A percentile compares a stretch with the other conserved stretches of the same genome.
Conservation (phyloP, 306 rosid species). For the Fragaria iinumae region DNA sequence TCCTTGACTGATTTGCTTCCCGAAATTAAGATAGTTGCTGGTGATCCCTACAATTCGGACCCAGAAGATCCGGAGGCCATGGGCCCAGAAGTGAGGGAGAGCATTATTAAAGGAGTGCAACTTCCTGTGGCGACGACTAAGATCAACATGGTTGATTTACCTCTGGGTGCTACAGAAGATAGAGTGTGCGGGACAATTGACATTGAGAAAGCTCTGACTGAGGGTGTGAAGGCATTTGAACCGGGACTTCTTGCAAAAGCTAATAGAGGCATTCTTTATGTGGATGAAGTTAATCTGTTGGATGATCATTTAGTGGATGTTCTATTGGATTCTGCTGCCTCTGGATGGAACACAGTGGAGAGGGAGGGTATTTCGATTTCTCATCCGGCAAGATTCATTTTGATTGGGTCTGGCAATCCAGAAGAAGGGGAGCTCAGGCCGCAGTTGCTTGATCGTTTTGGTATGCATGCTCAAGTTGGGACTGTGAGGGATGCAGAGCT, state of each 20-base stretch:
- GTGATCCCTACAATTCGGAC: slow-evolving; percentile 90
- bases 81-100: slow-evolving; percentile 83
- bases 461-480: slow-evolving; percentile 98
- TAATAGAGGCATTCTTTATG: slow-evolving; percentile 90
- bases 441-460: slow-evolving; percentile 90
- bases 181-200: slow-evolving; percentile 96
- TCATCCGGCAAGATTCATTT: slow-evolving; percentile 90
- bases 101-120: slow-evolving; percentile 57
- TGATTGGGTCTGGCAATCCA: slow-evolving; percentile 94
- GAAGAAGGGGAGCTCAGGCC: slow-evolving; percentile 99
- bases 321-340: slow-evolving; percentile 90
- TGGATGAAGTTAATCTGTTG: slow-evolving; percentile 91
- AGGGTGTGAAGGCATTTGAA: slow-evolving; percentile 94
- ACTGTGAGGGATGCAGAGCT: slow-evolving; percentile 95
- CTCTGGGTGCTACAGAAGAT: slow-evolving; percentile 93
- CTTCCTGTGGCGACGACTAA: slow-evolving; percentile 58
- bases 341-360: slow-evolving; percentile 99
- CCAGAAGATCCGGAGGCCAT: slow-evolving; percentile 93
- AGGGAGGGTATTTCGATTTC: slow-evolving; percentile 95
- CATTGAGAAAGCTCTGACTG: slow-evolving; percentile 92
- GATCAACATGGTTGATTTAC: slow-evolving; percentile 96
- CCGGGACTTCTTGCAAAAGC: slow-evolving; percentile 96
- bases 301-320: slow-evolving; percentile 97
- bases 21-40: slow-evolving; percentile 73
- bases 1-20: slow-evolving; percentile 93